These are phyloP conservation scores for Xylariomycetidae sp. DNA, from an alignment of 2,329 filamentous ascomycete genomes.

Conservation along the genomic window DNA sequence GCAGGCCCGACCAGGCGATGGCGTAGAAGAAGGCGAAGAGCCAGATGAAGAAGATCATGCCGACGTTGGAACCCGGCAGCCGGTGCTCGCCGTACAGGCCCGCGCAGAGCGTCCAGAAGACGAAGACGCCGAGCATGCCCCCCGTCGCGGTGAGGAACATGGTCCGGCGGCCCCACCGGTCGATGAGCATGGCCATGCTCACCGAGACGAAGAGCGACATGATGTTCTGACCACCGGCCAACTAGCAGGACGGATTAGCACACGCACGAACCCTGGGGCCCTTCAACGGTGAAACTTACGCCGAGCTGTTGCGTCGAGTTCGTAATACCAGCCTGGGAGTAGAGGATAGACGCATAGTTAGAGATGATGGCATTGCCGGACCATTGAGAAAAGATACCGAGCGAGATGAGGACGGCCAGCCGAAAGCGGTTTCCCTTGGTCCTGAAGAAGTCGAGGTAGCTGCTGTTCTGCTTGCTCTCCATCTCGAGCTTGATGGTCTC, in stretches of 20 bases:
- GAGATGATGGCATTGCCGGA: slow-evolving; percentile 56
- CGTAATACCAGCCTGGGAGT: slow-evolving; percentile 47
- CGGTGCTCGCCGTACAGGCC: slow-evolving; percentile 39
- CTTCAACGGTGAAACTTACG: slow-evolving; percentile 22
- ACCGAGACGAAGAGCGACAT: slow-evolving; percentile 49
- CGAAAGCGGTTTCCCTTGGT: slow-evolving; percentile 55
- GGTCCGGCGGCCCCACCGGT: slow-evolving; percentile 50
- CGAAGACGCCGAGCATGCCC: slow-evolving; percentile 44
- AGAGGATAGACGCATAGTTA: slow-evolving; percentile 53
- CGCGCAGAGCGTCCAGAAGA: slow-evolving; percentile 45
- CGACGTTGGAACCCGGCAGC: slow-evolving; percentile 31
- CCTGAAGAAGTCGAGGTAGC: slow-evolving; percentile 49
- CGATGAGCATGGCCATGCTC: slow-evolving; percentile 47
- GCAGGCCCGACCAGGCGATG: slow-evolving; percentile 53
- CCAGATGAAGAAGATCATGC: slow-evolving; percentile 45
- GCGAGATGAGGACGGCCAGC: slow-evolving; percentile 45
- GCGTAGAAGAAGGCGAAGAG: slow-evolving; percentile 48
- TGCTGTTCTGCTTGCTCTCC: slow-evolving; percentile 39
- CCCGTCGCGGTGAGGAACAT: slow-evolving; percentile 45
- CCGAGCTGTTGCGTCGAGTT: slow-evolving; percentile 40
- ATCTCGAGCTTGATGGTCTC: slow-evolving; percentile 52
- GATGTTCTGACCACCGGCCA: slow-evolving; percentile 45
- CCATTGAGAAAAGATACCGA: slow-evolving; percentile 58
- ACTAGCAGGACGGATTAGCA: slow-evolving; percentile 23
- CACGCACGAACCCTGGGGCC: slow-evolving; percentile 15